Evolutionary conservation across 192 early-diverging fungal species (phyloP).

Genomic region (Ambispora gerdemannii): DNA sequence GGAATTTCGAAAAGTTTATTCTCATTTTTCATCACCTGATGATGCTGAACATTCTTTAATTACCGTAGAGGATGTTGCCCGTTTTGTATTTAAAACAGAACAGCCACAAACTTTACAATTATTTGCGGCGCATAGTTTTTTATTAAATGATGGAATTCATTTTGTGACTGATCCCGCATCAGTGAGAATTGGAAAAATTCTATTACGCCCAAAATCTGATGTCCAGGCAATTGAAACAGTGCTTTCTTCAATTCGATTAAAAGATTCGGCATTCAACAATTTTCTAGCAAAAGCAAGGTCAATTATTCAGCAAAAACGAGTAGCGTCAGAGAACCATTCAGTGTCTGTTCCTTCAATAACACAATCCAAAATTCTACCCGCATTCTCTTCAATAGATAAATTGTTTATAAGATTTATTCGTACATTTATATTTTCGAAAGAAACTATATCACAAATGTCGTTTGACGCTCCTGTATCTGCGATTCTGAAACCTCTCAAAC

Average conservation of each 20-base stretch:
- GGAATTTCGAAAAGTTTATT: conserved; percentile 37
- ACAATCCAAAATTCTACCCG: conserved; percentile 28
- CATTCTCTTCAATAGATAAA: conserved; percentile 47
- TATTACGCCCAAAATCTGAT: conserved; percentile 44
- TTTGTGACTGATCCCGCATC: conserved; percentile 45
- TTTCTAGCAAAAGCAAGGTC: conserved; percentile 52
- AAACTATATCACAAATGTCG: conserved; percentile 38
- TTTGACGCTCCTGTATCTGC: conserved; percentile 48
- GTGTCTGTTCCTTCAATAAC: conserved; percentile 17
- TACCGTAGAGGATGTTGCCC: conserved; percentile 35
- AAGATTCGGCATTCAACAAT: conserved; percentile 38
- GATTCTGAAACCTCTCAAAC: conserved; percentile 58
- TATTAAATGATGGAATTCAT: conserved; percentile 51
- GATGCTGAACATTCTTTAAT: conserved; percentile 26
- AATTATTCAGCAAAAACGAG: conserved; percentile 33
- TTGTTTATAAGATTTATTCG: conserved; percentile 55
- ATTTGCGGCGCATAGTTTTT: conserved; percentile 58
- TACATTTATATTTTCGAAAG: conserved; percentile 41
- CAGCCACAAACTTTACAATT: conserved; percentile 15
- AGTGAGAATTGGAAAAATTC: conserved; percentile 52
- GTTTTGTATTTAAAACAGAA: conserved; percentile 38
- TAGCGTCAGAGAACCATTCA: conserved; percentile 30
- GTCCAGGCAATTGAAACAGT: conserved; percentile 43
- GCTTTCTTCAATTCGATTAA: conserved; percentile 50
- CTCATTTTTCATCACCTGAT: conserved; percentile 33